Evolutionary conservation across 2,329 filamentous ascomycete species (phyloP), one percentile per base, ranked within the genome.

Genomic region (Xylariales sp.): DNA sequence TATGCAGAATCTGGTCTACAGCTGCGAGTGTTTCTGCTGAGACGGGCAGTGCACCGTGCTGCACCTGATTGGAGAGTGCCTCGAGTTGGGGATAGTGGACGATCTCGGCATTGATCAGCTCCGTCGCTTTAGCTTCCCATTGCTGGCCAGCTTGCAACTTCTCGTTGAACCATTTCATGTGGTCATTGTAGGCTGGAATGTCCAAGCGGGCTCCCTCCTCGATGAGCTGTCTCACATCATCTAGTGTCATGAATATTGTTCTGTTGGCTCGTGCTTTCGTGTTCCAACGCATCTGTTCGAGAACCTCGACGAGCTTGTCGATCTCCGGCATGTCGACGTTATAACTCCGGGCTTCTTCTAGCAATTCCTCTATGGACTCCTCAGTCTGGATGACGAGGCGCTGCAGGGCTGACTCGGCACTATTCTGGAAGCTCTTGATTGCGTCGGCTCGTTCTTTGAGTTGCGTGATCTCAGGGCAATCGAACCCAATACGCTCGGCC

Each of bases 51-150:
- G 76, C 75, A 24, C 80, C 75, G 20, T 60, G 71, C 43, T 74
- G 68, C 1, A 90, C 90, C 65, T 97, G 91, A 37, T 80, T 79
- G 1, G 89, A 94, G 5, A 98, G 71, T 0, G 91, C 88, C 61
- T 97, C 93, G 1, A 98, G 77, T 59, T 98, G 93, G 40, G 90
- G 87, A 56, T 95, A 97, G 63, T 97, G 89, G 9, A 97, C 84
- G 31, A 84, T 75, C 56, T 97, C 91, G 7, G 89, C 89, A n/a
- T 82, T 78, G 66, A 97, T 94, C 40, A 98, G 73, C 60, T 98
- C 91, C 54, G 86, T 86, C 2, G 89, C 91, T 63, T 96, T 97
- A 35, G 80, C 74, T 66, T 97, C 93, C 93, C 93, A 98, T 33
- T 86, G 73, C 56, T 89, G 79, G 28, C 91, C 93, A 19, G 84